Evolutionary conservation across 2,329 filamentous ascomycete species (phyloP).

Genomic region (Xylaria hypoxylon): DNA sequence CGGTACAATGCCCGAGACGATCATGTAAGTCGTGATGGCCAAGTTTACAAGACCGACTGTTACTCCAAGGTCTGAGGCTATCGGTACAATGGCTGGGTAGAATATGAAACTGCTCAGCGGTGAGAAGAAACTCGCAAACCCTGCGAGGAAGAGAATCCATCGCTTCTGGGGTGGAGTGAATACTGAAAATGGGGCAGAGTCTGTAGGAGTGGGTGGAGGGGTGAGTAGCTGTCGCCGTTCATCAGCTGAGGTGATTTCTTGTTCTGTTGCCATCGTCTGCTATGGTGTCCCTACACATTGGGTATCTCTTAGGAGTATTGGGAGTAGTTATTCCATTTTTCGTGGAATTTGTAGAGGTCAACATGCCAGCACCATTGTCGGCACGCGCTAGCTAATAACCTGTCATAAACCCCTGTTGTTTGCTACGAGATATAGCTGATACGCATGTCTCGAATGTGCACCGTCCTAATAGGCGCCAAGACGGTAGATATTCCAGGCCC

Average conservation of each 20-base stretch:
- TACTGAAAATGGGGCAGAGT: constrained; percentile 24
- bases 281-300: neutral
- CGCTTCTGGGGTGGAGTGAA: constrained; percentile 38
- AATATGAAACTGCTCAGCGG: constrained; percentile 43
- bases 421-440: too few species aligned
- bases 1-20: constrained; percentile 58
- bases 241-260: neutral
- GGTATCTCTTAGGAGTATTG: neutral
- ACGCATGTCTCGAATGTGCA: too few species aligned
- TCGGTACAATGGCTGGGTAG: constrained; percentile 41
- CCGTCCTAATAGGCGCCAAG: too few species aligned
- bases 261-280: constrained; percentile 7
- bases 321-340: neutral
- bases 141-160: constrained; percentile 41
- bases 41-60: constrained; percentile 36
- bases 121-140: constrained; percentile 42
- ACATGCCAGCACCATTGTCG: too few species aligned
- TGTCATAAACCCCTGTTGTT: neutral
- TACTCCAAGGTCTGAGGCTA: constrained; percentile 37
- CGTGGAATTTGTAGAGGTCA: neutral
- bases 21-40: constrained; percentile 50
- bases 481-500: too few species aligned
- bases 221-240: neutral
- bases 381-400: neutral
- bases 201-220: neutral